A percentile compares a stretch with the other conserved stretches of the same genome.
Conservation (phyloP, 1,284 basidiomycete species). For the Sphaerobolus stellatus region DNA sequence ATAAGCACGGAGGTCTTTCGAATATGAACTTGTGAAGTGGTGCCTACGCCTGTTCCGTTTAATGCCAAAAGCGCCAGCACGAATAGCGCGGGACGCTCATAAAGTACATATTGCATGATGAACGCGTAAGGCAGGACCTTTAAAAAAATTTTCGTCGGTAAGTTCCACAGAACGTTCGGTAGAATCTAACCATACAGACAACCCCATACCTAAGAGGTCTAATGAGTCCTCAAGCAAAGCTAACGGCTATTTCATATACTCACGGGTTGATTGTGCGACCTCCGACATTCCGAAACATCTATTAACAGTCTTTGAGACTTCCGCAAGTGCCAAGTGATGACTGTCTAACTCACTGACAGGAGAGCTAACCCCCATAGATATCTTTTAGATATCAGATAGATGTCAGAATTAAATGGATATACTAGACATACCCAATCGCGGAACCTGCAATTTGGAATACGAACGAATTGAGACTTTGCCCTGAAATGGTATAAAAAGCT, state of each 20-base stretch:
- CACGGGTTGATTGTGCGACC: constrained; percentile 36
- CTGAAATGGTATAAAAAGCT: constrained; percentile 12
- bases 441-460: constrained; percentile 32
- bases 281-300: constrained; percentile 34
- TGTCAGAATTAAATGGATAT: neutral
- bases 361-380: constrained; percentile 22
- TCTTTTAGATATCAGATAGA: constrained; percentile 12
- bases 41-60: constrained; percentile 24
- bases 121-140: constrained; percentile 24
- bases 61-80: constrained; percentile 24
- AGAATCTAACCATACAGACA: constrained; percentile 1
- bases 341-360: constrained; percentile 18
- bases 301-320: constrained; percentile 13
- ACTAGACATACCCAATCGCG: constrained; percentile 16
- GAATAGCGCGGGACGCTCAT: constrained; percentile 25
- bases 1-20: neutral
- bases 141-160: neutral
- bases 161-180: no score
- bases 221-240: no score
- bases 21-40: neutral
- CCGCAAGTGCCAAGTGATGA: constrained; percentile 4
- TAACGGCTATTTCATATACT: neutral
- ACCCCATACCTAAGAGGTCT: neutral
- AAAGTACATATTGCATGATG: constrained; percentile 28
- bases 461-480: constrained; percentile 32